Percentiles rank a stretch among this genome's conserved stretches.
phyloP scores from a whole-genome alignment of 495 filamentous ascomycete species.

The Talaromyces proteolyticus region DNA sequence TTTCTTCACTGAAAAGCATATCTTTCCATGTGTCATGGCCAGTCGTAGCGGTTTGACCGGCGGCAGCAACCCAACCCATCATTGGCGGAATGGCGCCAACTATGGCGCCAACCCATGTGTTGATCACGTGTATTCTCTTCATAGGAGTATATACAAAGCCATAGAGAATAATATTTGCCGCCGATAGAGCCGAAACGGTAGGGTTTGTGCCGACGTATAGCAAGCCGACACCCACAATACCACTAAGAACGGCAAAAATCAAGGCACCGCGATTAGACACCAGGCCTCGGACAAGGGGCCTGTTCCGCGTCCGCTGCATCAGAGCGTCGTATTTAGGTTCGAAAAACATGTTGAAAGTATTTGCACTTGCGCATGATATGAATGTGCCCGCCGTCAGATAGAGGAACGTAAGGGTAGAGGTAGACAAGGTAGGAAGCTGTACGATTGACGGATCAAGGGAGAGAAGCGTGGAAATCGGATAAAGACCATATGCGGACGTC shows the following conservation, averaged over 20 bases:
- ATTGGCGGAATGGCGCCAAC: constrained; percentile 91
- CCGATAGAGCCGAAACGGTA: constrained; percentile 81
- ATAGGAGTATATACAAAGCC: constrained; percentile 89
- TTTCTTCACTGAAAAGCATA: constrained; percentile 63
- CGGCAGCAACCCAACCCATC: constrained; percentile 97
- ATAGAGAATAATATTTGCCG: constrained; percentile 80
- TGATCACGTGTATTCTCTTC: constrained; percentile 79
- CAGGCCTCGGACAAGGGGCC: constrained; percentile 81
- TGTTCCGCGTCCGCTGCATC: constrained; percentile 86
- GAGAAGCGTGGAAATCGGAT: constrained; percentile 62
- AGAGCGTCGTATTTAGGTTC: constrained; percentile 85
- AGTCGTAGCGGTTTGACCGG: constrained; percentile 74
- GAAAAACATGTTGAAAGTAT: constrained; percentile 94
- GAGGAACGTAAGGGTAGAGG: constrained; percentile 81
- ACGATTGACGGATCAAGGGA: constrained; percentile 56
- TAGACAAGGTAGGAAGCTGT: constrained; percentile 74
- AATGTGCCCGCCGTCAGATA: constrained; percentile 90
- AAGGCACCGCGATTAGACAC: constrained; percentile 70
- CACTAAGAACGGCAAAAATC: constrained; percentile 70
- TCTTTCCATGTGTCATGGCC: constrained; percentile 69
- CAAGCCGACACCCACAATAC: constrained; percentile 54
- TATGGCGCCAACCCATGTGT: constrained; percentile 92
- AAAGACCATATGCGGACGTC: constrained; percentile 86
- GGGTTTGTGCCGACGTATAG: constrained; percentile 91
- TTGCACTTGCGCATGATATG: constrained; percentile 78